Evolutionary conservation across 345 rosid species (phyloP).

Genomic region (Hevea brasiliensis): DNA sequence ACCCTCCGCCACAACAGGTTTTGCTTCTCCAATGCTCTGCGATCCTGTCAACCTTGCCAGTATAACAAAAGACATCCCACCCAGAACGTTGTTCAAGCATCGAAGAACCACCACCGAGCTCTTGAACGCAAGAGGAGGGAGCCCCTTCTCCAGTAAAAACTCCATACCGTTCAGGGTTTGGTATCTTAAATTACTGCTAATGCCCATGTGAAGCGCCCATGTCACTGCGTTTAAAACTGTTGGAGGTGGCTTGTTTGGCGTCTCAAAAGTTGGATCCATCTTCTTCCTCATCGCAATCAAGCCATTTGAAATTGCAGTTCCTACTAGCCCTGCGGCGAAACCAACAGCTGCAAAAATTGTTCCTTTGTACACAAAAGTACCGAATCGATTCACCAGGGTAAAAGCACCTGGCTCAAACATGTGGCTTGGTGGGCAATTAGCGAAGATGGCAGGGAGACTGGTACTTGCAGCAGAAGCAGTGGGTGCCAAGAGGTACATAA

Average conservation of each 20-base stretch:
- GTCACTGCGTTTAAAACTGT: slow-evolving; percentile 77
- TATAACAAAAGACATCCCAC: slow-evolving; percentile 89
- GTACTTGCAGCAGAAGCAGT: slow-evolving; percentile 46
- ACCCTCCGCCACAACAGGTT: background rate
- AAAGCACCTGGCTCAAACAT: slow-evolving; percentile 86
- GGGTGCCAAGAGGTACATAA: slow-evolving; percentile 93
- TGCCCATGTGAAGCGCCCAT: slow-evolving; percentile 93
- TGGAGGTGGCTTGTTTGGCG: slow-evolving; percentile 91
- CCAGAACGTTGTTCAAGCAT: slow-evolving; percentile 74
- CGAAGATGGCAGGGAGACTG: slow-evolving; percentile 66
- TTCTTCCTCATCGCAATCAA: slow-evolving; percentile 85
- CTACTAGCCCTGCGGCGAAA: slow-evolving; percentile 87
- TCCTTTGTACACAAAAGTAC: slow-evolving; percentile 85
- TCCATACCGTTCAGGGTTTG: slow-evolving; percentile 85
- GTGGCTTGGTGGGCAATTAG: slow-evolving; percentile 77
- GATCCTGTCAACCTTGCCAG: slow-evolving; percentile 95
- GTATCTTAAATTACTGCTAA: slow-evolving; percentile 88
- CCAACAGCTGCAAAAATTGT: slow-evolving; percentile 84
- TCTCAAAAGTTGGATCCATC: slow-evolving; percentile 86
- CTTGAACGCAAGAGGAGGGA: slow-evolving; percentile 70
- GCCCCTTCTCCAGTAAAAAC: slow-evolving; percentile 60
- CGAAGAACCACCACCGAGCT: slow-evolving; percentile 77
- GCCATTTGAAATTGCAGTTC: slow-evolving; percentile 80
- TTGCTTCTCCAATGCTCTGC: slow-evolving; percentile 48
- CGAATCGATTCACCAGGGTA: slow-evolving; percentile 49